These are phyloP conservation scores for Cladosporium sp. DNA, from an alignment of 2,329 filamentous ascomycete genomes.

Conservation along the genomic window DNA sequence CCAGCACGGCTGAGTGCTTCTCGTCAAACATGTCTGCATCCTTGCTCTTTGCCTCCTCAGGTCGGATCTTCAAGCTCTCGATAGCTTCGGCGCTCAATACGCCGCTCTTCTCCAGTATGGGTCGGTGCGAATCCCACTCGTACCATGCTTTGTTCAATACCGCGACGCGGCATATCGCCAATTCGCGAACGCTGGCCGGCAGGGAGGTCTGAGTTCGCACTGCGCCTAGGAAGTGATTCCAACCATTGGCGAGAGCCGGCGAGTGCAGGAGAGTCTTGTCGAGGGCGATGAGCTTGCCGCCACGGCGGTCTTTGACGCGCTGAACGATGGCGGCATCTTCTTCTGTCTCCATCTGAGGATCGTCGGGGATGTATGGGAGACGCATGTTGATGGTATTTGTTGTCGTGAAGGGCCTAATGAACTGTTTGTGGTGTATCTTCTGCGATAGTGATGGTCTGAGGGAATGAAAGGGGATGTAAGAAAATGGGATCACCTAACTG, in stretches of 20 bases:
- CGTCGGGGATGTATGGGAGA: constrained; percentile 50
- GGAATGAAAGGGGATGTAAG: no score
- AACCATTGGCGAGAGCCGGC: constrained; percentile 54
- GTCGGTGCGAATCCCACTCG: constrained; percentile 78
- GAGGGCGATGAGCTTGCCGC: constrained; percentile 48
- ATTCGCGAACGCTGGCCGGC: constrained; percentile 58
- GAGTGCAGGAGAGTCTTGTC: constrained; percentile 53
- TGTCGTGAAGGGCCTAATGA: not conserved
- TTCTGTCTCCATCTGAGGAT: constrained; percentile 42
- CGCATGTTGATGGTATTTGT: constrained; percentile 42
- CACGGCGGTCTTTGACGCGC: constrained; percentile 49
- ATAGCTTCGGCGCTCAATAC: constrained; percentile 51
- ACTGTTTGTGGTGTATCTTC: no score
- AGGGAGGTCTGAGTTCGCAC: constrained; percentile 52
- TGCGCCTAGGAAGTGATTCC: constrained; percentile 54
- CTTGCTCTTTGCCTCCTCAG: constrained; percentile 16
- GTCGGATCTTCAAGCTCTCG: constrained; percentile 38
- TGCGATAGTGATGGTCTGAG: no score
- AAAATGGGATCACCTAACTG: no score
- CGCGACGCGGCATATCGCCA: constrained; percentile 77
- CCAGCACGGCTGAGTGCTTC: constrained; percentile 64
- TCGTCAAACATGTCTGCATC: constrained; percentile 42
- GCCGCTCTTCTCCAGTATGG: constrained; percentile 60
- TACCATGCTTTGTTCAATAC: constrained; percentile 79
- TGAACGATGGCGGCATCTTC: constrained; percentile 49